Conservation (phyloP, 139 green algal genomes). For the Trebouxia sp. region DNA sequence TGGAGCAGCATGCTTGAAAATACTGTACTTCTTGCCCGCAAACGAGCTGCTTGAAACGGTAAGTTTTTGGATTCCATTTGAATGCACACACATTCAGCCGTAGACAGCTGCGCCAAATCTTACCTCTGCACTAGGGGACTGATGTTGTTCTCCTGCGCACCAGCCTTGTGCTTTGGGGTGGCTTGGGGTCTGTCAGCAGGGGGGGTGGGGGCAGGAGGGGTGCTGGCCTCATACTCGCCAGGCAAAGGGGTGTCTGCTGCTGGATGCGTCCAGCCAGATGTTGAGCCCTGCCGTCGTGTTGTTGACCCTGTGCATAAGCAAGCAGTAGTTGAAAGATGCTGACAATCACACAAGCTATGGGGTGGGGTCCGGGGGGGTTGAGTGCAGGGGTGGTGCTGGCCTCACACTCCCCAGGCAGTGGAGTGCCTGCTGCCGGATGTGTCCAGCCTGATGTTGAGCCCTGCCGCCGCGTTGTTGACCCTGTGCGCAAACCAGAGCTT, state of each 20-base stretch:
- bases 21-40: no score
- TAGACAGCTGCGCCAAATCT: not conserved
- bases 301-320: no score
- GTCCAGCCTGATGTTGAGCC: not conserved
- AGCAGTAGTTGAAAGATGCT: no score
- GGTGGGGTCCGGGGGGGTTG: no score
- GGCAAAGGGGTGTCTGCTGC: slow-evolving; percentile 1
- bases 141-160: not conserved
- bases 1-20: no score
- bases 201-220: not conserved
- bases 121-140: not conserved
- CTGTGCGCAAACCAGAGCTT: no score
- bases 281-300: not conserved
- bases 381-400: no score
- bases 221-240: slow-evolving; percentile 7
- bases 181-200: not conserved
- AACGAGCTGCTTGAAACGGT: no score
- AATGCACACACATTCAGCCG: no score
- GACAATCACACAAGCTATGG: no score
- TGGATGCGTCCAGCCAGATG: slow-evolving; percentile 1
- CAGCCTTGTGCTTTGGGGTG: not conserved
- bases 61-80: no score
- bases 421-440: not conserved
- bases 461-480: not conserved
- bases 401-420: slow-evolving; percentile 1